Conservation (phyloP, 108 stramenopile species). For the Schizochytrium sp. region DNA sequence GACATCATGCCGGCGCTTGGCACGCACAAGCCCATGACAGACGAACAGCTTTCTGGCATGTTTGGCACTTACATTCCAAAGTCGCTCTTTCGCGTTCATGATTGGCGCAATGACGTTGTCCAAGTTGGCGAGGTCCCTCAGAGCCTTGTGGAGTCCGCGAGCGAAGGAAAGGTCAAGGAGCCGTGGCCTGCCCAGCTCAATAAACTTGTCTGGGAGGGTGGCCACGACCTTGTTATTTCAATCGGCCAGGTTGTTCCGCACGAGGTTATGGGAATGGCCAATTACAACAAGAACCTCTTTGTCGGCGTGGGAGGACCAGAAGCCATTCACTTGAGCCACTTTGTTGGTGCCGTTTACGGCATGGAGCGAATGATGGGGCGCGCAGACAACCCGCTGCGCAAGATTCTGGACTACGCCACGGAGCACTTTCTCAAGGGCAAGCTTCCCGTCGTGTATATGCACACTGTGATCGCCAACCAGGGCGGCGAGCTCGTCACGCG, state of each 20-base stretch:
- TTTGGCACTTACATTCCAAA: constrained; percentile 57
- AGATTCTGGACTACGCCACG: constrained; percentile 74
- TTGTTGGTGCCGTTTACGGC: constrained; percentile 89
- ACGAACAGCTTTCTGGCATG: constrained; percentile 66
- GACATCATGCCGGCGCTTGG: constrained; percentile 81
- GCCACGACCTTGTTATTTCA: constrained; percentile 62
- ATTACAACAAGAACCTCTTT: constrained; percentile 77
- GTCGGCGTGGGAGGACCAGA: constrained; percentile 77
- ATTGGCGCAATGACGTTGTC: constrained; percentile 87
- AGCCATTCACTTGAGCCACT: constrained; percentile 84
- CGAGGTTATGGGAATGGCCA: constrained; percentile 93
- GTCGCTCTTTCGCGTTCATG: constrained; percentile 69
- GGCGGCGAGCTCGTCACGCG: constrained; percentile 59
- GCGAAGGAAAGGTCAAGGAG: constrained; percentile 52
- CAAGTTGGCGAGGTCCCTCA: constrained; percentile 77
- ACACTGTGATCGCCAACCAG: constrained; percentile 71
- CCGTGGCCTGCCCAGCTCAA: constrained; percentile 90
- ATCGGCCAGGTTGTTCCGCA: constrained; percentile 85
- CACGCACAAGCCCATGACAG: constrained; percentile 83
- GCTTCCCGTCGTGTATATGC: constrained; percentile 73
- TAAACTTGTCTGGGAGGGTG: constrained; percentile 70
- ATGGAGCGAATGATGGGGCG: constrained; percentile 92
- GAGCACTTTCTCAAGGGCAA: constrained; percentile 44
- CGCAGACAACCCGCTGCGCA: constrained; percentile 74
- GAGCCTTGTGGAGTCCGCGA: constrained; percentile 61